Evolutionary conservation across 805 yeast species (phyloP).

Genomic region (Kodamaea laetipori): DNA sequence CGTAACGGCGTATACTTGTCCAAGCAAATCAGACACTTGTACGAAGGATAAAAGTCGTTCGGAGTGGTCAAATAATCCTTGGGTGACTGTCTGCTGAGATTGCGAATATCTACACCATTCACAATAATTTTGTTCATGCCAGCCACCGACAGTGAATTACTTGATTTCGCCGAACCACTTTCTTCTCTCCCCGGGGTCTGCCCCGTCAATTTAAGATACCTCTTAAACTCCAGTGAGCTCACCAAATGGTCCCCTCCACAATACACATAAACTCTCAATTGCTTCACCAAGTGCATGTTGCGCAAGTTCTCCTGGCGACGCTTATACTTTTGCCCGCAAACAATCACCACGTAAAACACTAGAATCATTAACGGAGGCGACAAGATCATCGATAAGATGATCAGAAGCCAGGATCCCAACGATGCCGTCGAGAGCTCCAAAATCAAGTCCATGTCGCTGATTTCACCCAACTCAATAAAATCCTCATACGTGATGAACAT

Average conservation of each 20-base stretch:
- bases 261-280: constrained; percentile 41
- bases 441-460: constrained; percentile 10
- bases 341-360: constrained; percentile 33
- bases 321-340: constrained; percentile 30
- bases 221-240: constrained; percentile 24
- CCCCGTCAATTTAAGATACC: constrained; percentile 35
- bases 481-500: constrained; percentile 53
- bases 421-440: constrained; percentile 34
- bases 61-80: constrained; percentile 27
- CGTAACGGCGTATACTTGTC: constrained; percentile 51
- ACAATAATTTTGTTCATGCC: constrained; percentile 15
- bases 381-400: constrained; percentile 43
- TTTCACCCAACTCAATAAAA: constrained; percentile 23
- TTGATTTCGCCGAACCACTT: constrained; percentile 16
- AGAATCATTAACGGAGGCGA: constrained; percentile 45
- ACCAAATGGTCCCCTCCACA: constrained; percentile 33
- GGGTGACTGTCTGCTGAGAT: constrained; percentile 12
- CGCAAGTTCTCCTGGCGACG: constrained; percentile 27
- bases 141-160: constrained; percentile 11
- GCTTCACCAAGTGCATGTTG: constrained; percentile 36
- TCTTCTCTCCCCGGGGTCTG: constrained; percentile 21
- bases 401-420: constrained; percentile 40
- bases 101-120: constrained; percentile 26
- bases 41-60: constrained; percentile 42
- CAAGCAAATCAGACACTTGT: constrained; percentile 62